Evolutionary conservation across 768 basidiomycete genomes (phyloP), one percentile per base, ranked within the genome.

Genomic region (Mycena pura): DNA sequence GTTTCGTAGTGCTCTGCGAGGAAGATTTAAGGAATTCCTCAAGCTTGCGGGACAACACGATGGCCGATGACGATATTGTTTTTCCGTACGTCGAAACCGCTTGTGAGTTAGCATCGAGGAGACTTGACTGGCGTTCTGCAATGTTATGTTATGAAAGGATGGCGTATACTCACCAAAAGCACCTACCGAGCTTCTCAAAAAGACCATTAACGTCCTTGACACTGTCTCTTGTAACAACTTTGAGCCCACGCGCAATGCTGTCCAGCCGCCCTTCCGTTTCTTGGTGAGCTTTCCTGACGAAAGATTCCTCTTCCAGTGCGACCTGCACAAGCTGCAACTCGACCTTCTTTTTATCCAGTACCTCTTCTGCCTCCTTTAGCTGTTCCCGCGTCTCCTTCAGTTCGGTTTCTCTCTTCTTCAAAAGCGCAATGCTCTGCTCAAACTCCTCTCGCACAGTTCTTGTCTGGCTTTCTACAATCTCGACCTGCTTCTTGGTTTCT

Each of bases 361-460:
- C 78, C 1, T 74, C 76, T 62, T 85, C 79, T 2, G 83, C 84
- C 54, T 77, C 77, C 57, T 80, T 76, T 46, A 96, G 75, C 67
- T 77, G 81, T 19, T 82, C 83, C 59, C 80, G 82, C 3, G 90
- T 84, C 48, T 81, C 77, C 57, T 82, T 85, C 53, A 99, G 76
- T 71, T 97, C 93, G 7, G 86, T 84, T 50, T 96, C 91, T 28
- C 86, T 83, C 67, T 84, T 86, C 71, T 87, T 86, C 44, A 98
- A 77, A 44, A 94, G 65, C 2, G 83, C 86, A 56, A 95, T 91
- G 66, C 92, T 90, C 74, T 96, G 89, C 70, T 97, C 95, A 67
- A 95, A 96, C 75, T 98, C 95, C 57, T 95, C 94, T 53, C 90
- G 82, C 17, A 94, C 86, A 28, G 82, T 86, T 53, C 86, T 78